Conservation (phyloP, 2,329 filamentous ascomycete genomes). For the Cladosporium sp. region DNA sequence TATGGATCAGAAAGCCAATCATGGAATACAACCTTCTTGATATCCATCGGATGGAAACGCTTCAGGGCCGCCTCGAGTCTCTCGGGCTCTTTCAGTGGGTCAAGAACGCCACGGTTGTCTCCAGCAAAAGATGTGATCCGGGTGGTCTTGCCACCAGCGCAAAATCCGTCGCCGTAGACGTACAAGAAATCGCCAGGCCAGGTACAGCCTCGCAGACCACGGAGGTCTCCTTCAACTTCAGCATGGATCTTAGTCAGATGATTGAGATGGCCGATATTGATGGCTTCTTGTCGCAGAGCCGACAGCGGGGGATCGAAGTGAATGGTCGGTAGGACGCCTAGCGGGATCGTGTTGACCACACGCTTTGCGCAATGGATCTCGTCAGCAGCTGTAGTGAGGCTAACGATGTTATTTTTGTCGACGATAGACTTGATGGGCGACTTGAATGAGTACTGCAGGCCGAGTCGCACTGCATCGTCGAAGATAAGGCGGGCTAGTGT, state of each 20-base stretch:
- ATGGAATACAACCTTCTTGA: conserved; percentile 18
- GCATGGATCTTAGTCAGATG: background rate
- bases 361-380: background rate
- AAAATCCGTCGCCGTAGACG: background rate
- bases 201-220: background rate
- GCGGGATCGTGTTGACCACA: background rate
- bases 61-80: conserved; percentile 2
- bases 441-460: background rate
- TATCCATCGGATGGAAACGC: background rate
- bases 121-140: background rate
- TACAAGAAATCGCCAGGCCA: background rate
- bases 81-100: conserved; percentile 2
- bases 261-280: conserved; percentile 27
- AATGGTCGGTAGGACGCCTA: conserved; percentile 19
- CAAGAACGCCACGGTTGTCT: conserved; percentile 9
- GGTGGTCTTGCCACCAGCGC: background rate
- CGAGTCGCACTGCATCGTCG: background rate
- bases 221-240: background rate
- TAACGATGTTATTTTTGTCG: background rate
- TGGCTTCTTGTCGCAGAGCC: conserved; percentile 22
- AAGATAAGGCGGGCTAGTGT: background rate
- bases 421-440: background rate
- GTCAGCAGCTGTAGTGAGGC: background rate
- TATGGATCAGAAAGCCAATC: conserved; percentile 30
- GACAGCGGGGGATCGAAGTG: conserved; percentile 27